These are phyloP conservation scores for Cetraspora pellucida DNA, from an alignment of 192 early-diverging fungal species.

Conservation along the genomic window DNA sequence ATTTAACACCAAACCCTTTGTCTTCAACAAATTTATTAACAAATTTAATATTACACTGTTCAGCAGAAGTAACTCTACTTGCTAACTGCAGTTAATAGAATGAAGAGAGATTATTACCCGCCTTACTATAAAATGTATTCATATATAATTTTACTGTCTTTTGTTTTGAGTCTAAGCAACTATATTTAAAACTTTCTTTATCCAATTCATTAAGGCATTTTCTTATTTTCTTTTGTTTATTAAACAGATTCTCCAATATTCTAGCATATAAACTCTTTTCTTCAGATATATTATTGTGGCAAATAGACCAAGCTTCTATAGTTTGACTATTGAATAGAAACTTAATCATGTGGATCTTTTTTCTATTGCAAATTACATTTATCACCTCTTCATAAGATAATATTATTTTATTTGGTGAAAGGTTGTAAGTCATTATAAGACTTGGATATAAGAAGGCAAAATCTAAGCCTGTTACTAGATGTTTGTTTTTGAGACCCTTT, in stretches of 20 bases:
- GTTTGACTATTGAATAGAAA: not conserved
- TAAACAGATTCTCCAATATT: slow-evolving; percentile 16
- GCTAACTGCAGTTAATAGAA: not conserved
- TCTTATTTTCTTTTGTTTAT: not conserved
- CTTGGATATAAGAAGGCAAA: slow-evolving; percentile 22
- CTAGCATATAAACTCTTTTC: not conserved
- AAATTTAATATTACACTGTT: slow-evolving; percentile 2
- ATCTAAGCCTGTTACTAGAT: not conserved
- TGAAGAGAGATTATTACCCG: slow-evolving; percentile 1
- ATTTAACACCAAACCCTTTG: not conserved
- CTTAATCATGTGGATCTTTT: slow-evolving; percentile 12
- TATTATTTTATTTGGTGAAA: slow-evolving; percentile 19
- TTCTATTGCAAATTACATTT: not conserved
- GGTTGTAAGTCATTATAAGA: slow-evolving; percentile 22
- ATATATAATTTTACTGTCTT: not conserved
- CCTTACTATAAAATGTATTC: slow-evolving; percentile 25
- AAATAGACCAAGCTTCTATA: not conserved
- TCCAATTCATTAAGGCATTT: not conserved
- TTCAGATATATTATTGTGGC: slow-evolving; percentile 1
- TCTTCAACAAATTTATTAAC: not conserved
- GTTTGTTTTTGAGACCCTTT: slow-evolving; percentile 22
- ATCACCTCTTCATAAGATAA: not conserved
- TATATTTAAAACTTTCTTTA: slow-evolving; percentile 4
- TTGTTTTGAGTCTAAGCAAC: not conserved
- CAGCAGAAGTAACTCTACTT: slow-evolving; percentile 8